Conservation (phyloP, 371 early-diverging fungal genomes). For the Apophysomyces ossiformis region DNA sequence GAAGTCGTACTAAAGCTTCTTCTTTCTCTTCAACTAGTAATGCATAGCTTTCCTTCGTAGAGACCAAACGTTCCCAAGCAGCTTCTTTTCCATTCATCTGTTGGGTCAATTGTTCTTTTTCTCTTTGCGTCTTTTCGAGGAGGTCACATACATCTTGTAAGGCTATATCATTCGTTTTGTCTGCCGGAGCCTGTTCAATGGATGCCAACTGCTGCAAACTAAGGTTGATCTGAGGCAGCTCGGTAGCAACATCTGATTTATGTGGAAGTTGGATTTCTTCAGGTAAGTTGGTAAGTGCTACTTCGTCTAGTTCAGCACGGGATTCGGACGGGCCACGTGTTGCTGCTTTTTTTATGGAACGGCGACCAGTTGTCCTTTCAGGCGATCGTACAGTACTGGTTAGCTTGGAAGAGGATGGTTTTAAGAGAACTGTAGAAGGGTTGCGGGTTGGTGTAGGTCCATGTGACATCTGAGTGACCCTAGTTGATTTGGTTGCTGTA, state of each 20-base stretch:
- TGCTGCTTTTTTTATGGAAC: background rate
- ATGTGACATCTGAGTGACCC: slow-evolving; percentile 3
- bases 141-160: slow-evolving; percentile 34
- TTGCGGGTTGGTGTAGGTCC: background rate
- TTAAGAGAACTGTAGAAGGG: slow-evolving; percentile 9
- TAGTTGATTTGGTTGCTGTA: slow-evolving; percentile 3
- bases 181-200: slow-evolving; percentile 1
- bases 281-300: background rate
- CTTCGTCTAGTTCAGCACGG: background rate
- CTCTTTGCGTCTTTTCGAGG: slow-evolving; percentile 37
- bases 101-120: slow-evolving; percentile 25
- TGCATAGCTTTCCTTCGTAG: slow-evolving; percentile 49
- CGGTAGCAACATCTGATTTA: background rate
- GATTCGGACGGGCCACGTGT: background rate
- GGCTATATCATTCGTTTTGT: slow-evolving; percentile 17
- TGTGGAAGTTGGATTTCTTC: background rate
- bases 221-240: background rate
- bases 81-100: slow-evolving; percentile 47
- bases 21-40: slow-evolving; percentile 41
- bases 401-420: slow-evolving; percentile 1
- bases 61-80: slow-evolving; percentile 43
- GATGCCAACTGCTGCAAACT: slow-evolving; percentile 1
- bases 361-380: background rate
- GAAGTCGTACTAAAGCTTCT: slow-evolving; percentile 30
- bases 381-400: background rate